phyloP scores from a whole-genome alignment of 2,329 filamentous ascomycete genomes.

The Periconia macrospinosa region DNA sequence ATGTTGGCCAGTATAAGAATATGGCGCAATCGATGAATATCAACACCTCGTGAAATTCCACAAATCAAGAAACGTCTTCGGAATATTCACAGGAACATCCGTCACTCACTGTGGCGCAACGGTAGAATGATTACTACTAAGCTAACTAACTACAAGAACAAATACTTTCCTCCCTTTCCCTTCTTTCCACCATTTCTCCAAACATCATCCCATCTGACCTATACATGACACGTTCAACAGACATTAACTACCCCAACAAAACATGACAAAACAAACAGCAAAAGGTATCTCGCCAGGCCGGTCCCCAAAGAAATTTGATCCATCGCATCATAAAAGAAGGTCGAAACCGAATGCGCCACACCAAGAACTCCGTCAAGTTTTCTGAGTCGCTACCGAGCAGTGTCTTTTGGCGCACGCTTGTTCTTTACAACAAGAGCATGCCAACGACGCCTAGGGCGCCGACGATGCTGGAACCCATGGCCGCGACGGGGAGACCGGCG shows the following conservation, averaged over 20 bases:
- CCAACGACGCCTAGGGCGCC: conserved; percentile 47
- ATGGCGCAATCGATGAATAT: too few species aligned
- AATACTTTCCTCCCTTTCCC: not conserved
- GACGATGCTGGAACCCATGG: conserved; percentile 44
- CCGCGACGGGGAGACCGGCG: conserved; percentile 40
- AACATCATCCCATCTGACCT: not conserved
- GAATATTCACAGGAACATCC: not conserved
- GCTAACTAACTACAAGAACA: not conserved
- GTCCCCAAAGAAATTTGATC: conserved; percentile 23
- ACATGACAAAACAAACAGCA: conserved; percentile 3
- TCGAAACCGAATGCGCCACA: conserved; percentile 27
- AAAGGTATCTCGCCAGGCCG: conserved; percentile 13
- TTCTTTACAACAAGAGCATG: conserved; percentile 47
- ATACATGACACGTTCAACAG: not conserved
- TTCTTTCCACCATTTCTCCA: not conserved
- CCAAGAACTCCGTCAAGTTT: conserved; percentile 4
- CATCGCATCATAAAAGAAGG: conserved; percentile 20
- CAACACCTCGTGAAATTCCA: too few species aligned
- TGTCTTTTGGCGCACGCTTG: not conserved
- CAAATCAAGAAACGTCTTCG: too few species aligned
- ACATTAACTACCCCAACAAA: not conserved
- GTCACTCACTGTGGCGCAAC: not conserved
- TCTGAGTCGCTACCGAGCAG: not conserved
- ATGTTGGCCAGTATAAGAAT: too few species aligned
- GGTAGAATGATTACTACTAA: not conserved